phyloP scores from a whole-genome alignment of 805 yeast genomes.

The Maudiozyma saulgeensis region DNA sequence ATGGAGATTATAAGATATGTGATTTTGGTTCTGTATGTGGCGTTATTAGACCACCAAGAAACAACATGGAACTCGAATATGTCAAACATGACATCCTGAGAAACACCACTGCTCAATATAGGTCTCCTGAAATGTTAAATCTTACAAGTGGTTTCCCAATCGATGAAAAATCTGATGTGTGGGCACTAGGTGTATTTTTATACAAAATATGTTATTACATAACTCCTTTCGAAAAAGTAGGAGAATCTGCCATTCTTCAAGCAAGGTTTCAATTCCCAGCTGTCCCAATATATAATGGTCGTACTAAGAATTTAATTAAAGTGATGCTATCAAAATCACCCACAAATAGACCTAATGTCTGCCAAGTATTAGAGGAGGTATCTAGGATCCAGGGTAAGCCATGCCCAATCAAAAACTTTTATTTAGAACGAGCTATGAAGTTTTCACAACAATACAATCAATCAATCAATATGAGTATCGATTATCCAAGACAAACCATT shows the following conservation, averaged over 20 bases:
- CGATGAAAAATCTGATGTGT: slow-evolving; percentile 73
- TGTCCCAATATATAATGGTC: slow-evolving; percentile 48
- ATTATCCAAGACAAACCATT: too few relatives aligned
- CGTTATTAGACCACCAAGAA: slow-evolving; percentile 53
- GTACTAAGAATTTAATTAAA: slow-evolving; percentile 55
- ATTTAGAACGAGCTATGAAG: slow-evolving; percentile 22
- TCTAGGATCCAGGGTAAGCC: slow-evolving; percentile 50
- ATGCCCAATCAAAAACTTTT: slow-evolving; percentile 35
- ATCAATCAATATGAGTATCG: too few relatives aligned
- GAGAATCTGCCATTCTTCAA: slow-evolving; percentile 55
- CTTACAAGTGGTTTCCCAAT: slow-evolving; percentile 57
- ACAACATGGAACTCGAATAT: slow-evolving; percentile 46
- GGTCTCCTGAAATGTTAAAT: slow-evolving; percentile 81
- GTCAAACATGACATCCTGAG: slow-evolving; percentile 63
- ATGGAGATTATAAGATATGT: slow-evolving; percentile 57
- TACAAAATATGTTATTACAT: slow-evolving; percentile 74
- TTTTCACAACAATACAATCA: not conserved
- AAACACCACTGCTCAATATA: slow-evolving; percentile 78
- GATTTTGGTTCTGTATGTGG: slow-evolving; percentile 78
- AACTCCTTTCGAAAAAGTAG: slow-evolving; percentile 66
- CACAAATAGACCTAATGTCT: slow-evolving; percentile 61
- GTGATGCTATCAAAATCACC: slow-evolving; percentile 60
- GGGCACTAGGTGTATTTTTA: slow-evolving; percentile 77
- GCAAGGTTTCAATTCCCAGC: slow-evolving; percentile 46
- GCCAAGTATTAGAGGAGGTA: slow-evolving; percentile 62